A percentile compares a stretch with the other conserved stretches of the same genome.
These are phyloP conservation scores for Luzula sylvatica DNA, from an alignment of 176 grass and related monocot species.

Conservation along the genomic window DNA sequence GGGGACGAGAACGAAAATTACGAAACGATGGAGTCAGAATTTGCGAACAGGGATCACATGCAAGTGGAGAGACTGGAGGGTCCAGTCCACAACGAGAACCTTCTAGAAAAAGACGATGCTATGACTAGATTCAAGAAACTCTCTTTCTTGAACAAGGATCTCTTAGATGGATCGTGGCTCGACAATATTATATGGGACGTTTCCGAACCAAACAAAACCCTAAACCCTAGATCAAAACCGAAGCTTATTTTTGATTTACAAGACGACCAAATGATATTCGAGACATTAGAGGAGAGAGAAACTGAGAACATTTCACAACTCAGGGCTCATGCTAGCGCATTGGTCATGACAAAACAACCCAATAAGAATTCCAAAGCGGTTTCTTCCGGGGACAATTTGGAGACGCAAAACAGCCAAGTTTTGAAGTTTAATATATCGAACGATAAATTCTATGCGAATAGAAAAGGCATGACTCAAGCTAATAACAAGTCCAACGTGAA, in stretches of 20 bases:
- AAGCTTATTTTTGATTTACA: constrained; percentile 89
- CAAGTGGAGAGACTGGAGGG: constrained; percentile 18
- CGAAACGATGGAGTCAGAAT: constrained; percentile 25
- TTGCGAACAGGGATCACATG: constrained; percentile 19
- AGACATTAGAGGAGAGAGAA: constrained; percentile 73
- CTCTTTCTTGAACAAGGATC: constrained; percentile 60
- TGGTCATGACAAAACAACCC: constrained; percentile 49
- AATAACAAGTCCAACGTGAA: constrained; percentile 86
- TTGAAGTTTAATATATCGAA: constrained; percentile 84
- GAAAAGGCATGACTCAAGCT: constrained; percentile 65
- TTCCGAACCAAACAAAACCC: constrained; percentile 25
- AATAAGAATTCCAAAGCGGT: constrained; percentile 21
- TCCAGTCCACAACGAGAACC: background rate
- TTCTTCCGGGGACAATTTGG: constrained; percentile 43
- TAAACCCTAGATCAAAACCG: constrained; percentile 39
- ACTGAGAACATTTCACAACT: constrained; percentile 41
- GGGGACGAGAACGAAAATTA: constrained; percentile 26
- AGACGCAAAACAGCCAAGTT: constrained; percentile 34
- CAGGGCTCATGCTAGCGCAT: constrained; percentile 76
- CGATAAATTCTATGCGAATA: constrained; percentile 89
- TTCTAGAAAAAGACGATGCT: constrained; percentile 33
- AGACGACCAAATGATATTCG: constrained; percentile 98
- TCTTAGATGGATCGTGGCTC: constrained; percentile 78
- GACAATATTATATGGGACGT: constrained; percentile 83
- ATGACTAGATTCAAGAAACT: constrained; percentile 45